Evolutionary conservation across 495 filamentous ascomycete species (phyloP).

Genomic region (Oidiodendron maius): DNA sequence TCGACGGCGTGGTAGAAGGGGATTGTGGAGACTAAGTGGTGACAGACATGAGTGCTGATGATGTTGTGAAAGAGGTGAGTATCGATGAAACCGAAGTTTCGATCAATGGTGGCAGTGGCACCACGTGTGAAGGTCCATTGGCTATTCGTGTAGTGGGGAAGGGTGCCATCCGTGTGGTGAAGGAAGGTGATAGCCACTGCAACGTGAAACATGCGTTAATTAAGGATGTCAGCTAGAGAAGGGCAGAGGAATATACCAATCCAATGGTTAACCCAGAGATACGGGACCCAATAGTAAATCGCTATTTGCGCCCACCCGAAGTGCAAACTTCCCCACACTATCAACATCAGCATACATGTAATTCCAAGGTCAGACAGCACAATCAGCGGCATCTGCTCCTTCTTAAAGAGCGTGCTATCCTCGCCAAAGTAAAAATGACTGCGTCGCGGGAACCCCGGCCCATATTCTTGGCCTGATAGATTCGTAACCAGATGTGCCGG

Average conservation of each 20-base stretch:
- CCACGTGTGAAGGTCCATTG: constrained; percentile 61
- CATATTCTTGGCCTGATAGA: too few relatives aligned
- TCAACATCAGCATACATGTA: constrained; percentile 28
- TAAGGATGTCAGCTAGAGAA: neutral
- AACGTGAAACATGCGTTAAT: constrained; percentile 1
- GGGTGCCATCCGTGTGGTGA: constrained; percentile 59
- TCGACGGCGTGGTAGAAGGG: constrained; percentile 69
- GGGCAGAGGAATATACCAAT: constrained; percentile 31
- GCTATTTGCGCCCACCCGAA: constrained; percentile 42
- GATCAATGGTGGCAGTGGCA: constrained; percentile 60
- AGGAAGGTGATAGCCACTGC: constrained; percentile 59
- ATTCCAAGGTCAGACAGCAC: constrained; percentile 55
- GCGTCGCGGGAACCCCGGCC: constrained; percentile 44
- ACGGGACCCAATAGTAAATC: constrained; percentile 45
- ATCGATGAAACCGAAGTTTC: constrained; percentile 62
- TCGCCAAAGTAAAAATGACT: constrained; percentile 51
- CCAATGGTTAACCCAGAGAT: constrained; percentile 57
- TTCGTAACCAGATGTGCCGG: constrained; percentile 48
- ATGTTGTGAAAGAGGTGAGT: constrained; percentile 63
- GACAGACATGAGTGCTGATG: constrained; percentile 62
- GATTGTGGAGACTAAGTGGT: constrained; percentile 59
- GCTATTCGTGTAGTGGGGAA: constrained; percentile 57
- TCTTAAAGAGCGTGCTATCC: constrained; percentile 47
- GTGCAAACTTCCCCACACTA: constrained; percentile 33
- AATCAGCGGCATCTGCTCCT: constrained; percentile 46